Evolutionary conservation across 768 basidiomycete genomes (phyloP), one percentile per base, ranked within the genome.

Genomic region (Leccinum boreale): DNA sequence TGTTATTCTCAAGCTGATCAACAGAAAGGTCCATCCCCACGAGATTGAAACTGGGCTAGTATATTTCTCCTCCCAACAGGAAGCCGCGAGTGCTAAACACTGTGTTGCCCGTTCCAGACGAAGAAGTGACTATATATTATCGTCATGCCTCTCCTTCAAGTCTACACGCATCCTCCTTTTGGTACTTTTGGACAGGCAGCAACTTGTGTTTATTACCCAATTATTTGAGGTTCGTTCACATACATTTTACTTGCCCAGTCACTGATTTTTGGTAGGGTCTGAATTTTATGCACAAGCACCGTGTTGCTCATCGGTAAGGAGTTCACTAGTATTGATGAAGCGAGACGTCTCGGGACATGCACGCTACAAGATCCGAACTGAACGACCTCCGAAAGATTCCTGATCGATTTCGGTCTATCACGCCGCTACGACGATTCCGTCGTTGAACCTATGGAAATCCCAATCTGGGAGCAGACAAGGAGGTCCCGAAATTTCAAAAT

Each of bases 1-100:
- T 15, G 71, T 79, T 12, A 45, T 56, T 2, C 58, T 79, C 28
- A 78, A 78, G 52, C 29, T 57, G 14, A 47, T 73, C 36, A 21
- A 57, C 23, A 2, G 8, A 56, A 4, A 29, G 29, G 29, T 29
- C 21, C 61, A 66, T 50, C 66, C 72, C 14, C 26, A 68, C 1
- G 77, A 80, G 42, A 51, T 69, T 9, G 58, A 68, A 2, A 74
- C 79, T 26, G 24, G 4, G 24, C 59, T 51, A 0, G 47, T 62
- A 65, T 67, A 62, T 23, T 67, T 65, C 53, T 60, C 62, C 8
- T 59, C 56, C 0, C 21, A 48, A 33, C 0, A 35, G 0, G 26
- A 61, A 2, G 45, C 45, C 0, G 0, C 24, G 24, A 23, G 48
- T 39, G 53, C 50, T 33, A 80, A 77, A 31, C 73, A 77, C 48